Conservation (phyloP, 768 basidiomycete species). For the Lactarius akahatsu region DNA sequence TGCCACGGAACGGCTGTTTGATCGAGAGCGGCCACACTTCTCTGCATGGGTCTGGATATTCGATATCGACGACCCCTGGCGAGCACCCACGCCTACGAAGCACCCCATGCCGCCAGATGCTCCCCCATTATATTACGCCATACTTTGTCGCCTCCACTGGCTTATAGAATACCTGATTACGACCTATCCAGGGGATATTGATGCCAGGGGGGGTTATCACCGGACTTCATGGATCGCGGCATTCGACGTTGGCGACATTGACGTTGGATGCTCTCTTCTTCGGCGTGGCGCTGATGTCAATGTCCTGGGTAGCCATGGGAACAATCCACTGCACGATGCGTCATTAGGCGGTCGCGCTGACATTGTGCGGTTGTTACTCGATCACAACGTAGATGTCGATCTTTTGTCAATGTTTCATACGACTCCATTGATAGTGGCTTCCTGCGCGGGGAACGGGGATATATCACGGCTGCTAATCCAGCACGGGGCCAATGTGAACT, state of each 20-base stretch:
- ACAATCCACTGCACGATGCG: background rate
- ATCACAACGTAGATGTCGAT: background rate
- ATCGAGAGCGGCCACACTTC: background rate
- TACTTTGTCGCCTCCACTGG: background rate
- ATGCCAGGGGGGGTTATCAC: background rate
- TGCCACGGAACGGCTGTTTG: slow-evolving; percentile 1
- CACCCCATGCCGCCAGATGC: background rate
- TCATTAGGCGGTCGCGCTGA: background rate
- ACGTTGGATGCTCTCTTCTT: background rate
- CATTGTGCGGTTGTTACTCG: background rate
- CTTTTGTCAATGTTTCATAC: background rate
- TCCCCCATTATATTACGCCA: slow-evolving; percentile 4
- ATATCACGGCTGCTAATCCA: too few relatives aligned
- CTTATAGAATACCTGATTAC: background rate
- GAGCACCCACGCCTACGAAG: background rate
- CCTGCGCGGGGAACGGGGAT: too few relatives aligned
- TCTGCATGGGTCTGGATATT: slow-evolving; percentile 5
- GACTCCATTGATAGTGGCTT: too few relatives aligned
- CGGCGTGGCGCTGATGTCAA: background rate
- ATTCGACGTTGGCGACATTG: background rate
- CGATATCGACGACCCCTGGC: background rate
- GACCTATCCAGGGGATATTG: background rate
- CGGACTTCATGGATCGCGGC: background rate
- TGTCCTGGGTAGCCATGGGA: background rate
- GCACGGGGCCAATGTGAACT: too few relatives aligned